Evolutionary conservation across 2,329 filamentous ascomycete genomes (phyloP), one percentile per base, ranked within the genome.

Genomic region (Trichoderma asperellum): DNA sequence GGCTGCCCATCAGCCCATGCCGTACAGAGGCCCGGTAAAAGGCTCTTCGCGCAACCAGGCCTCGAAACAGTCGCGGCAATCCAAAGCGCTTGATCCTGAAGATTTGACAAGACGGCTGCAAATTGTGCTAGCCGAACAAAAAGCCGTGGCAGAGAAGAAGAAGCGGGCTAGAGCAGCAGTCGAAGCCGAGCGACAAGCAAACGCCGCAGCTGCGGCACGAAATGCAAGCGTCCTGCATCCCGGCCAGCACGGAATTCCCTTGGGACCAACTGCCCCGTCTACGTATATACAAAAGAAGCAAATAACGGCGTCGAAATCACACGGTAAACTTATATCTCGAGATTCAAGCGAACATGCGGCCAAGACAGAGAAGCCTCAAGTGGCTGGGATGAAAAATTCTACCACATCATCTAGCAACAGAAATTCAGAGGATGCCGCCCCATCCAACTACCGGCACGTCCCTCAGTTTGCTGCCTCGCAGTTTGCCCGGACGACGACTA

Each of bases 391-490:
- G 56, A 71, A 71, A 21, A 70, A 63, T 8, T 58, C 69, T 11
- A 65, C 69, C 8, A 60, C 61, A 4, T 62, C 52, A 57, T 74
- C 74, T 58, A 68, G 66, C 47, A 40, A 73, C 40, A 71, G 71
- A 58, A 70, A 75, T 52, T 57, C 59, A 12, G 69, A 63, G 18
- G 72, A 74, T 35, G 37, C 70, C 24, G 43, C 63, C 21, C 63
- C 68, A 21, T 71, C 71, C 63, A 74, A 65, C 6, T 84, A 87
- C 71, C 84, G 80, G 43, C 84, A 89, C 72, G 77, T 88, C 2
- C 87, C 87, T 16, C 80, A 81, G 64, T 81, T 85, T 43, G 87
- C 87, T 0, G 86, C 87, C 1, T 75, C 81, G 14, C 86, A 88
- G 69, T 89, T 89, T 73, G 78, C 83, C 11, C 78, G 81, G 55